Base-by-base conservation (phyloP, 169 alveolate species). In the Miamiensis avidus region DNA sequence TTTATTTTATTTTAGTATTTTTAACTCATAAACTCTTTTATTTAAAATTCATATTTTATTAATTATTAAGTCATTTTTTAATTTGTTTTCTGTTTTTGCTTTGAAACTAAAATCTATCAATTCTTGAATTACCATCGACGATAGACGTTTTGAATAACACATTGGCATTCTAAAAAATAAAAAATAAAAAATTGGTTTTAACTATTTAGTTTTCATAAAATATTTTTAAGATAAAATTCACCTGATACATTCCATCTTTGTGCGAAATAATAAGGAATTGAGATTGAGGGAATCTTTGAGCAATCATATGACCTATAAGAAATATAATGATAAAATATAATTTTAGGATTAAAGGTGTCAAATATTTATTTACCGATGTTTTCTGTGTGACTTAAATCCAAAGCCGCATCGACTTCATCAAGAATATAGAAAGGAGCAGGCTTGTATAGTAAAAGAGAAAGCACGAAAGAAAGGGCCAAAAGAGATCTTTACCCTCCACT, bases 341-440 rank as follows among this genome's bases (percentile, higher is more conserved):
- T 76, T 25, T 32, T 15, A 31, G 1, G 28, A 76, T 25, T 4
- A 11, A 11, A 4, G 0, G 11, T 75, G 31, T n/a, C 1, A 0
- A 28, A 25, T 29, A 69, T 65, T 49, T 1, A 31, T 30, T 74
- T 78, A 79, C 97, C 99, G 65, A 99, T 98, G 92, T 99, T 99
- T 49, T 99, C 99, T 29, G 99, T 99, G 90, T 99, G 99, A 81
- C 98, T 96, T 73, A 98, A 94, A 91, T 99, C 99, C 78, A 99
- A 92, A 31, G 99, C 99, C 0, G 99, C 99, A 92, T 99, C 99
- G 31, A 99, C 98, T 92, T 99, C 99, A 95, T 99, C 99, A 72
- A 99, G 96, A 84, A 99, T 98, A 95, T 99, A 99, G 85, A 99
- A 94, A 26, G 99, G 99, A 25, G 99, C 99, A 34, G 99, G 99